Evolutionary conservation across 2,329 filamentous ascomycete species (phyloP), one percentile per base, ranked within the genome.

Genomic region (Botryotinia globosa): DNA sequence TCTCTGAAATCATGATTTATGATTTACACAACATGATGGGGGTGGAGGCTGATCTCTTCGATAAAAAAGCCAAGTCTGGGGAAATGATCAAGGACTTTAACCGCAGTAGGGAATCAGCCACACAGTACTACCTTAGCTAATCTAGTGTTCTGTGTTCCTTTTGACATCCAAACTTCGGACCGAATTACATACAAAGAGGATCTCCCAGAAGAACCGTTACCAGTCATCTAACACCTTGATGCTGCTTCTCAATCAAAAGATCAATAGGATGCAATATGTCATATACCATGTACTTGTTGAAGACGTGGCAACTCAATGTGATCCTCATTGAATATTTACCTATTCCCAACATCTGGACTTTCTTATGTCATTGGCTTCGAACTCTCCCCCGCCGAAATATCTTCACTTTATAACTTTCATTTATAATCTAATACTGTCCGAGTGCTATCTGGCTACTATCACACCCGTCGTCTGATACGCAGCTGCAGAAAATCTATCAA

Each of bases 21-120:
- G 4, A 16, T 20, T 65, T 65, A 51, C 63, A 65, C 63, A 34
- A 51, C 45, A 59, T 37, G 9, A 59, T 25, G 56, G 32, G 56
- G 32, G 14, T 6, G 6, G 64, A 56, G 64, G 64, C 48, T 56
- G 64, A 39, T n/a, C 42, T 2, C 39, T 18, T 56, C n/a, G 18
- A 29, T 18, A 18, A 48, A 48, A 45, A 37, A 37, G 48, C 64
- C 64, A 67, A 67, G 48, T 67, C 65, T 56, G 65, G 48, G 65
- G 65, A 67, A 67, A 67, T 67, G 65, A 67, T 29, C 65, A 56
- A 51, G 14, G 34, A 42, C 20, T 56, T 56, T 67, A 67, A 56
- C 64, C 64, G 34, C 34, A 1, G 22, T 51, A 45, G 64, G 45
- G 45, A 54, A 16, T 65, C 42, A 65, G 20, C 39, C 63, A 51